These are phyloP conservation scores for Hypoxylon lenormandii DNA, from an alignment of 495 filamentous ascomycete genomes.

Conservation along the genomic window DNA sequence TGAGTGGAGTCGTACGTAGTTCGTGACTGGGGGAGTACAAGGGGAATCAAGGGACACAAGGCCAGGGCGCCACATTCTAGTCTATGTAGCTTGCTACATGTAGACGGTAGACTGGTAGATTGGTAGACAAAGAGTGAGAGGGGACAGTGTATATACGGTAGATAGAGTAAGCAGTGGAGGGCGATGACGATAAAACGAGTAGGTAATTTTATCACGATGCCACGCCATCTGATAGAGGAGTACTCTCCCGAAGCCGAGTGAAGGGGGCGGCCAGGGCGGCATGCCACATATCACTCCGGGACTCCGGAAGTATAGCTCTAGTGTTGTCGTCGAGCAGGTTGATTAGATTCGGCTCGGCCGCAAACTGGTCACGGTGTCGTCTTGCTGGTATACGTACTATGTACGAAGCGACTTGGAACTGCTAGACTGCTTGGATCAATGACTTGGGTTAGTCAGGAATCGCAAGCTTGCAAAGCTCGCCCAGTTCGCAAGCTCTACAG, in stretches of 20 bases:
- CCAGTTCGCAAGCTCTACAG: not conserved
- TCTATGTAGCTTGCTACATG: constrained; percentile 4
- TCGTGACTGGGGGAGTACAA: constrained; percentile 52
- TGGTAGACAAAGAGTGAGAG: constrained; percentile 8
- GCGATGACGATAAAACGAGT: constrained; percentile 39
- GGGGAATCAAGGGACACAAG: constrained; percentile 9
- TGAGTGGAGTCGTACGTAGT: constrained; percentile 37
- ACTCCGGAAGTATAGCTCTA: constrained; percentile 29
- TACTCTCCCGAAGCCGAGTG: constrained; percentile 11
- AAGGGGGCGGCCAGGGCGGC: too few relatives aligned
- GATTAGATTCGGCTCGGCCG: constrained; percentile 36
- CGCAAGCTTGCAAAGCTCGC: not conserved
- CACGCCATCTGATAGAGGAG: constrained; percentile 35
- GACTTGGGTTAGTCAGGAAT: constrained; percentile 15
- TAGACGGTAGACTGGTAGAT: not conserved
- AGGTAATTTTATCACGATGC: constrained; percentile 25
- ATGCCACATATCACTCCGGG: constrained; percentile 9
- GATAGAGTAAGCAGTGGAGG: constrained; percentile 40
- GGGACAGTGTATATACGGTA: constrained; percentile 23
- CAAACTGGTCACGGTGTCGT: constrained; percentile 36
- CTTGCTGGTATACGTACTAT: not conserved
- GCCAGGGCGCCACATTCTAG: constrained; percentile 14
- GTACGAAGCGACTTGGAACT: too few relatives aligned
- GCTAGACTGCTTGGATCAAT: too few relatives aligned
- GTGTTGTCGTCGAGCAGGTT: constrained; percentile 9